Evolutionary conservation across 768 basidiomycete genomes (phyloP).

Genomic region (Astraeus odoratus): DNA sequence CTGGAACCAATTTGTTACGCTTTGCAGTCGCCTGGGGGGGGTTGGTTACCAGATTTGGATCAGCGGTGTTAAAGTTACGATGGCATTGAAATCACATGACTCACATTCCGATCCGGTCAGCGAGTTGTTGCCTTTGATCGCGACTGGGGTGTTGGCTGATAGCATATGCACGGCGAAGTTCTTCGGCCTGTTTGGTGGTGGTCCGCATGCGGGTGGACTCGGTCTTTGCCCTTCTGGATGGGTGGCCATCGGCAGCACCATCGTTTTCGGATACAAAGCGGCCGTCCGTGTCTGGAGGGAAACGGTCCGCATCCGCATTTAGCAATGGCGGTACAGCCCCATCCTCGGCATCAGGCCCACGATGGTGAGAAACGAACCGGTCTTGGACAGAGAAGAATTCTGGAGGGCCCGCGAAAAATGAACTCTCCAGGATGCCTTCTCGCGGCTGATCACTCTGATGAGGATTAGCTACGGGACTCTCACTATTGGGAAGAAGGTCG

Average conservation of each 20-base stretch:
- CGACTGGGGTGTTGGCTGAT: constrained; percentile 59
- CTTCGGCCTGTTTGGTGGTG: constrained; percentile 57
- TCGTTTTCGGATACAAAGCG: constrained; percentile 48
- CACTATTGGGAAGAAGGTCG: constrained; percentile 18
- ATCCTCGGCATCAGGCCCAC: constrained; percentile 21
- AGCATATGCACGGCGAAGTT: constrained; percentile 60
- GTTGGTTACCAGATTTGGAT: constrained; percentile 11
- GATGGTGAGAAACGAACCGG: constrained; percentile 28
- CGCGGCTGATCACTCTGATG: constrained; percentile 6
- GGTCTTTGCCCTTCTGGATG: constrained; percentile 25
- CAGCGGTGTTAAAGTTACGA: constrained; percentile 14
- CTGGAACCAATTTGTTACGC: constrained; percentile 84
- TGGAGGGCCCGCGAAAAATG: constrained; percentile 28
- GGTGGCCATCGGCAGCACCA: constrained; percentile 15
- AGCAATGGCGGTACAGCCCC: constrained; percentile 21
- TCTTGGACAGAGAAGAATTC: constrained; percentile 24
- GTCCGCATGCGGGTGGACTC: constrained; percentile 49
- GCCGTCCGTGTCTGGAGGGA: constrained; percentile 43
- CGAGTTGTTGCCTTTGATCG: constrained; percentile 59
- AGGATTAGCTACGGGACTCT: constrained; percentile 1
- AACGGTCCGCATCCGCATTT: constrained; percentile 42
- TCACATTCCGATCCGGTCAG: constrained; percentile 70
- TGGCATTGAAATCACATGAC: constrained; percentile 25
- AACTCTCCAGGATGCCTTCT: constrained; percentile 20
- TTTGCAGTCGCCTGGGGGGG: constrained; percentile 63